Base-by-base conservation (phyloP, 768 basidiomycete species). In the Tylopilus sp. region DNA sequence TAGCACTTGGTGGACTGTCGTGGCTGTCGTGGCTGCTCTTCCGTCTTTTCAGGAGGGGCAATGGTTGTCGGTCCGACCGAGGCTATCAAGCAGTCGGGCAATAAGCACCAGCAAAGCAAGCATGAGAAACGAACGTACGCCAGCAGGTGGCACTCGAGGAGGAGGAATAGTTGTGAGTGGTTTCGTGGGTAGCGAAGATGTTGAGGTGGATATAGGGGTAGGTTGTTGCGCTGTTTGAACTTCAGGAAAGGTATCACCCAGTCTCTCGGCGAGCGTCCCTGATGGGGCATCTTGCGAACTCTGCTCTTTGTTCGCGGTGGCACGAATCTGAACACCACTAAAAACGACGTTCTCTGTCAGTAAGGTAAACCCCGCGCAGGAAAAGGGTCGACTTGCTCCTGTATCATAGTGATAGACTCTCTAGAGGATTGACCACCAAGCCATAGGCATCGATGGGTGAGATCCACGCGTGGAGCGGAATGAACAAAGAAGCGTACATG, bases 321-420 rank as follows among this genome's bases (percentile, higher is more conserved):
- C 48, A 44, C 48, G 18, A 40, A 65, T 47, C 28, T 49, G 7
- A 8, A 47, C 26, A 12, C 53, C 64, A 23, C 63, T 65, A 7
- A 15, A 42, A 33, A 17, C n/a, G n/a, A 47, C 26, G 26, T 20
- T 23, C 18, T 35, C 13, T 11, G 11, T 62, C 51, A 65, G 61
- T 38, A 47, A 38, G 23, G 13, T n/a, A 21, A 4, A n/a, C 1
- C 10, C 6, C 31, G 30, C n/a, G 12, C 22, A 52, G 25, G 28
- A 48, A 55, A 36, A n/a, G 8, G 38, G 36, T 26, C 17, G 41
- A 61, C 63, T 55, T 44, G 48, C 63, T 66, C 59, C 51, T 63
- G 63, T 6, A 31, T 52, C 55, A 65, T 8, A 22, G 48, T 55
- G 52, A 65, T 66, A 1, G 61, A 61, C 3, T 61, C 53, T 45